These are phyloP conservation scores for Agapanthus africanus DNA, from an alignment of 106 monocot species.

Conservation along the genomic window DNA sequence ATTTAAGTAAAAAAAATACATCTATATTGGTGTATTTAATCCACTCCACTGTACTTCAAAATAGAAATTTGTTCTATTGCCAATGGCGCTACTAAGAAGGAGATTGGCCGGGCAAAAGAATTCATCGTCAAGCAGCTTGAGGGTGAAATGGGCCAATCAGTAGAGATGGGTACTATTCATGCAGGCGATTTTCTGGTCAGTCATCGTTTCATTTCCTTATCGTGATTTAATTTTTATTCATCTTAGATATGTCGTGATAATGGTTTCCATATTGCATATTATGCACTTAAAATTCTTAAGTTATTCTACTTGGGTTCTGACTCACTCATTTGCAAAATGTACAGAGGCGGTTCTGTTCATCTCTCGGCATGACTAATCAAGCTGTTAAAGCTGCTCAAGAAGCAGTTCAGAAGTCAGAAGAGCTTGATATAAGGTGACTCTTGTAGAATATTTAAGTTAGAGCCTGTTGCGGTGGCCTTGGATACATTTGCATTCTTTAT, in stretches of 20 bases:
- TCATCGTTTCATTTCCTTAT: slow-evolving; percentile 1
- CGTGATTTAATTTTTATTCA: not conserved
- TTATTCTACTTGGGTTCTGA: not conserved
- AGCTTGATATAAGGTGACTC: slow-evolving; percentile 27
- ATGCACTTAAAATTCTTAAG: not conserved
- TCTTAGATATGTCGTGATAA: not conserved
- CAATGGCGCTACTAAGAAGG: slow-evolving; percentile 27
- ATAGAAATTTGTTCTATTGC: slow-evolving; percentile 29
- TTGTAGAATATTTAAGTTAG: not conserved
- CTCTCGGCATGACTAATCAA: slow-evolving; percentile 30
- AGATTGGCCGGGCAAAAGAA: slow-evolving; percentile 30
- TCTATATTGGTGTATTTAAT: not conserved
- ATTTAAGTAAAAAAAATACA: not conserved
- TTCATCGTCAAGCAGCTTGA: slow-evolving; percentile 27
- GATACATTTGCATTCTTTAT: no score
- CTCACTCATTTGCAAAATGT: no score
- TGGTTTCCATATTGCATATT: not conserved
- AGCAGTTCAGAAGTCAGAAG: slow-evolving; percentile 22
- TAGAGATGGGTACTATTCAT: slow-evolving; percentile 36
- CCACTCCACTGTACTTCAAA: not conserved
- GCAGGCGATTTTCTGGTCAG: slow-evolving; percentile 28
- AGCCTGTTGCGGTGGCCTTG: not conserved
- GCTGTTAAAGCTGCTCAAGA: slow-evolving; percentile 11
- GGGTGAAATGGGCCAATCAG: no score
- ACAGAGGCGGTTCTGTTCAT: slow-evolving; percentile 29